Evolutionary conservation across 306 rosid species (phyloP).

Genomic region (Astragalus membranaceus): DNA sequence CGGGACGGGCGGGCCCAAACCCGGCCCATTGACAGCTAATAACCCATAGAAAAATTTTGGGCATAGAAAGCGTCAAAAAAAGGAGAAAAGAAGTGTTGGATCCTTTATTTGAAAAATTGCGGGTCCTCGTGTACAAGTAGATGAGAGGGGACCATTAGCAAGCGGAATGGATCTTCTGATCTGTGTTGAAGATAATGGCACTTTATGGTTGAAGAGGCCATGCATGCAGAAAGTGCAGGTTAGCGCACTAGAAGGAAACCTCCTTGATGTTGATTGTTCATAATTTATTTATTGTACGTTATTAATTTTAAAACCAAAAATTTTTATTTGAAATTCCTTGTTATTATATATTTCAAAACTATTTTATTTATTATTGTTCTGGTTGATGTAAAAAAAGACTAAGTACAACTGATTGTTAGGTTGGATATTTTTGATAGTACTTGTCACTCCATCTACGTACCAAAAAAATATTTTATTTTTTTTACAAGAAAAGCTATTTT

Average conservation of each 20-base stretch:
- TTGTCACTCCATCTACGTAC: too few species aligned
- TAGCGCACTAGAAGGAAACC: slow-evolving; percentile 14
- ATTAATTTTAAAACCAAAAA: too few species aligned
- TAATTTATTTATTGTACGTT: not conserved
- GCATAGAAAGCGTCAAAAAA: not conserved
- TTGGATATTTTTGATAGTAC: too few species aligned
- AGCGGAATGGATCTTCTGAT: slow-evolving; percentile 9
- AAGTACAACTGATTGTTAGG: too few species aligned
- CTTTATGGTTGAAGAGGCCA: slow-evolving; percentile 21
- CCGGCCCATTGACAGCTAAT: too few species aligned
- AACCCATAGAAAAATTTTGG: not conserved
- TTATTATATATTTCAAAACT: too few species aligned
- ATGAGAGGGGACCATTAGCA: not conserved
- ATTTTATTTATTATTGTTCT: too few species aligned
- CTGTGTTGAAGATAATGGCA: slow-evolving; percentile 24
- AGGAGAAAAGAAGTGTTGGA: not conserved
- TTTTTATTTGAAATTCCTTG: too few species aligned
- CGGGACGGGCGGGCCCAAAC: too few species aligned
- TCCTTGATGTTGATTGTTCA: slow-evolving; percentile 5
- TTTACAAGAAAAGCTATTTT: too few species aligned
- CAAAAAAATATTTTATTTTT: too few species aligned
- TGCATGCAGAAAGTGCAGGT: slow-evolving; percentile 25
- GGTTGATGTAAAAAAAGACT: too few species aligned
- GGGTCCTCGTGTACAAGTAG: not conserved
- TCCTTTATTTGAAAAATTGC: not conserved